Base-by-base conservation (phyloP, 441 rosid species). In the Erodium chrysanthum region DNA sequence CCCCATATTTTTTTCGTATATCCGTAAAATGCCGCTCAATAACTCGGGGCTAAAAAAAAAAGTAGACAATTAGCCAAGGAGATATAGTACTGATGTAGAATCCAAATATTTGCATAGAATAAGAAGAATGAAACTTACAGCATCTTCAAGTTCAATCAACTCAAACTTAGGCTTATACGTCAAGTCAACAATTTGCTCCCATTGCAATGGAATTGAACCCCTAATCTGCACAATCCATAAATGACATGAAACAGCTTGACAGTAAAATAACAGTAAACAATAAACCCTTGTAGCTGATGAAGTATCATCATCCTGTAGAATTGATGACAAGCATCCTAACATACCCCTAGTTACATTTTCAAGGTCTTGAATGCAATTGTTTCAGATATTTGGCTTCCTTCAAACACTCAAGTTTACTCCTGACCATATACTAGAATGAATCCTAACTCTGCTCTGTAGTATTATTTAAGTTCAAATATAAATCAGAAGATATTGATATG, bases 21-120 rank as follows among this genome's bases (percentile, higher is more conserved):
- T 94, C 97, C 78, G 91, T 85, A 80, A 94, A 86, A 81, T 94
- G 99, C 63, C 97, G 88, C 80, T 94, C 97, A 62, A 80, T 84
- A 63, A 80, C 85, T 70, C 80, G 83, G 66, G 89, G 78, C 97
- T 91, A 70, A 66, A 15, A 74, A 15, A 74, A 67, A 63, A 27
- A 62, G 60, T 54, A 63, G 15, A 69, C 23, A 56, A 65, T 42
- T n/a, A 66, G 33, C 69, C 54, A 70, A n/a, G 62, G 29, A 56
- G 62, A 14, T 5, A 48, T n/a, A 48, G 56, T 15, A 48, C 56
- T 0, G 56, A 48, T 48, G 7, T 56, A 56, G 11, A 52, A 18
- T 52, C 10, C 15, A 18, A 3, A 7, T 6, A 52, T 52, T 18
- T 56, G 22, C 25, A 18, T 0, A 56, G 56, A 60, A 40, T 25